A percentile compares a stretch with the other conserved stretches of the same genome.
phyloP scores from a whole-genome alignment of 148 eudicot species.

The Rhododendron mucronatum region DNA sequence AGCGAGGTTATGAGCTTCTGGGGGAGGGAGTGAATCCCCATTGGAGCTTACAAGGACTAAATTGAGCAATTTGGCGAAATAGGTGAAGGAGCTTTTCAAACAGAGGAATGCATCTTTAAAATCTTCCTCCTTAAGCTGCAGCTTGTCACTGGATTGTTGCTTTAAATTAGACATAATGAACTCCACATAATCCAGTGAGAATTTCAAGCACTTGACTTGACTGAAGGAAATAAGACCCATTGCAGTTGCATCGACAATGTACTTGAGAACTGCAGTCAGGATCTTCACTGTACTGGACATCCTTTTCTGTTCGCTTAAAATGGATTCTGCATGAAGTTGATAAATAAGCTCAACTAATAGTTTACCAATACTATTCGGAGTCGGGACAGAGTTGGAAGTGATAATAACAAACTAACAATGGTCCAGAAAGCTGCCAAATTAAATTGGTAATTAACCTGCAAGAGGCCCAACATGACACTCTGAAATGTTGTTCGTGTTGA shows the following conservation, averaged over 20 bases:
- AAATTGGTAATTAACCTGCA: not conserved
- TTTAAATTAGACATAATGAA: conserved; percentile 46
- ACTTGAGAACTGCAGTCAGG: conserved; percentile 70
- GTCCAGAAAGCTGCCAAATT: not conserved
- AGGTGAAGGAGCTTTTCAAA: conserved; percentile 73
- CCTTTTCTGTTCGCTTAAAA: conserved; percentile 28
- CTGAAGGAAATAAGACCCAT: conserved; percentile 32
- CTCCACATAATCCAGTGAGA: conserved; percentile 38
- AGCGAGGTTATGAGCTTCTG: conserved; percentile 44
- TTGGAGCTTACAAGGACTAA: conserved; percentile 31
- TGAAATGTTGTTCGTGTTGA: not conserved
- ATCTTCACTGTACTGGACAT: conserved; percentile 53
- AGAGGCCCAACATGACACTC: not conserved
- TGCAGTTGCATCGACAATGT: conserved; percentile 51
- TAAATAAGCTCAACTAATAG: not conserved
- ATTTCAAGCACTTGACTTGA: conserved; percentile 47
- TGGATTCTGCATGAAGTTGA: conserved; percentile 32
- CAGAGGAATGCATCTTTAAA: conserved; percentile 50
- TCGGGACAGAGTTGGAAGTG: not conserved
- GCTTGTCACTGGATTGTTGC: conserved; percentile 32
- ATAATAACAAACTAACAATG: not conserved
- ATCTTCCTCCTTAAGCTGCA: conserved; percentile 49
- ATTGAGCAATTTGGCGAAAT: conserved; percentile 72
- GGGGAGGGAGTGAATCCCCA: conserved; percentile 35
- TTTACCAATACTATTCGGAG: not conserved